Evolutionary conservation across 805 yeast genomes (phyloP).

Genomic region (Deakozyma indianensis): DNA sequence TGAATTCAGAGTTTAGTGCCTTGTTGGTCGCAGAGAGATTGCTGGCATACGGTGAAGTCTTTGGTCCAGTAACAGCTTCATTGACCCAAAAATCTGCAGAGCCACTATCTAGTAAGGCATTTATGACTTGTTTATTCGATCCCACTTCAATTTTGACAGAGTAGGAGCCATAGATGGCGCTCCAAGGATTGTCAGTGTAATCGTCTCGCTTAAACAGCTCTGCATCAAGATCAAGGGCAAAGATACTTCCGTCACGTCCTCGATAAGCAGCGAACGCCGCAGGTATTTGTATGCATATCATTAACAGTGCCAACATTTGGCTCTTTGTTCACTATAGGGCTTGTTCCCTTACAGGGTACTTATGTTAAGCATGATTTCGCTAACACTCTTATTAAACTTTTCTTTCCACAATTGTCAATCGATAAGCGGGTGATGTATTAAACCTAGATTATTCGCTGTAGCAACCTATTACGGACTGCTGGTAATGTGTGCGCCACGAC

Average conservation of each 20-base stretch:
- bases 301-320: no score
- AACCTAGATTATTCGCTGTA: not conserved
- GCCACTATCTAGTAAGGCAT: constrained; percentile 1
- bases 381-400: no score
- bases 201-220: not conserved
- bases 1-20: not conserved
- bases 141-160: not conserved
- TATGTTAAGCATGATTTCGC: no score
- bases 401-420: no score
- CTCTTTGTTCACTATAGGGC: no score
- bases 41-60: not conserved
- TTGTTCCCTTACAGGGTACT: no score
- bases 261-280: not conserved
- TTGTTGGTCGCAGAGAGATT: not conserved
- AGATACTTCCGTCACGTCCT: not conserved
- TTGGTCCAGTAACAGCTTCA: constrained; percentile 1
- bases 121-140: not conserved
- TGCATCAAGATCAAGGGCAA: not conserved
- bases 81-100: constrained; percentile 1
- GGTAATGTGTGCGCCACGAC: no score
- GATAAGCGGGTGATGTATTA: no score
- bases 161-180: not conserved
- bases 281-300: no score
- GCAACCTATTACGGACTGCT: no score
- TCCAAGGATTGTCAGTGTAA: not conserved